A percentile compares a stretch with the other conserved stretches of the same genome.
These are phyloP conservation scores for Paraglomus occultum DNA, from an alignment of 192 early-diverging fungal genomes.

Conservation along the genomic window DNA sequence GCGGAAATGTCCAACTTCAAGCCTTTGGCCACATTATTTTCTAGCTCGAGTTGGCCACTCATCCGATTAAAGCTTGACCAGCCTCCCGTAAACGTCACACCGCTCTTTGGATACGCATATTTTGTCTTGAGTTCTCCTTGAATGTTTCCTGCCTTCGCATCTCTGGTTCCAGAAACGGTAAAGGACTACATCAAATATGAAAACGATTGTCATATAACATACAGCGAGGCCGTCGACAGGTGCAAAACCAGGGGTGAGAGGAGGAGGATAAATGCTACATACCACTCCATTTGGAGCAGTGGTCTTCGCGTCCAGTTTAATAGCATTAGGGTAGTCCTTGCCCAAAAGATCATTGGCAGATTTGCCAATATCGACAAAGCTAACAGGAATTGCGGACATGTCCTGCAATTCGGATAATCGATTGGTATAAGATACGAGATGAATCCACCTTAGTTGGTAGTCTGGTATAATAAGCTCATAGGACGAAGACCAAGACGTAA, in stretches of 20 bases:
- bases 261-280: slow-evolving; percentile 44
- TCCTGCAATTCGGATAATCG: background rate
- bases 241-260: too few relatives aligned
- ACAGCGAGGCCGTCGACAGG: too few relatives aligned
- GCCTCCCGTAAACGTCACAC: slow-evolving; percentile 92
- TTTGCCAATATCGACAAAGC: slow-evolving; percentile 95
- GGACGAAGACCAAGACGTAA: too few relatives aligned
- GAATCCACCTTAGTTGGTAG: too few relatives aligned
- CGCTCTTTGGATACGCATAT: slow-evolving; percentile 91
- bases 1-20: slow-evolving; percentile 91
- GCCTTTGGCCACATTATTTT: slow-evolving; percentile 93
- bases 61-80: slow-evolving; percentile 96
- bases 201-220: background rate
- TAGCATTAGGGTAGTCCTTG: slow-evolving; percentile 95
- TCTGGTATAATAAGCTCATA: too few relatives aligned
- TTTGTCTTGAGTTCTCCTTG: slow-evolving; percentile 97
- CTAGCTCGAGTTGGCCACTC: slow-evolving; percentile 88
- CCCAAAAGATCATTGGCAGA: slow-evolving; percentile 89
- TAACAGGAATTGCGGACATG: slow-evolving; percentile 64
- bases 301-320: slow-evolving; percentile 98
- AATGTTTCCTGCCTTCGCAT: slow-evolving; percentile 94
- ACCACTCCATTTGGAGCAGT: slow-evolving; percentile 94
- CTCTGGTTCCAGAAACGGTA: slow-evolving; percentile 91
- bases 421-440: too few relatives aligned
- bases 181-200: slow-evolving; percentile 65